Percentiles rank a stretch among this genome's conserved stretches.
These are phyloP conservation scores for Chrysosporium queenslandicum DNA, from an alignment of 2,329 filamentous ascomycete genomes.

Conservation along the genomic window DNA sequence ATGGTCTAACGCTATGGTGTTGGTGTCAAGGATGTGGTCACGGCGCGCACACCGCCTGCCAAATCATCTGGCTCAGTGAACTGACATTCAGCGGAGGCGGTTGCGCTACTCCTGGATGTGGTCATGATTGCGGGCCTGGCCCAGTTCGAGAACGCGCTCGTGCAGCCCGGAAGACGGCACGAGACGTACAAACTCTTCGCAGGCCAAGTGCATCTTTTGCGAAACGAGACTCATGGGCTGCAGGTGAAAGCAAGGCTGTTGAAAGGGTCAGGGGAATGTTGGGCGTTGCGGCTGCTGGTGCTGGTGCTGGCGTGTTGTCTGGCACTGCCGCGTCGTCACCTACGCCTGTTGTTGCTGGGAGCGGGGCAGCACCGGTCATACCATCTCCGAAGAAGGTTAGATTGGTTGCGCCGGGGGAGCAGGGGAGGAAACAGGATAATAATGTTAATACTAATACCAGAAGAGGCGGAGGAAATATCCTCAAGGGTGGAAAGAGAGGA, in stretches of 20 bases:
- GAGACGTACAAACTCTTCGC: slow-evolving; percentile 25
- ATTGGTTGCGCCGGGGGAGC: slow-evolving; percentile 37
- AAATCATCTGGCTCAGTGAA: slow-evolving; percentile 47
- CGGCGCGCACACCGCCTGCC: slow-evolving; percentile 49
- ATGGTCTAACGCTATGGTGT: slow-evolving; percentile 40
- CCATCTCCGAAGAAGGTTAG: slow-evolving; percentile 39
- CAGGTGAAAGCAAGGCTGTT: slow-evolving; percentile 38
- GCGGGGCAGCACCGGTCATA: slow-evolving; percentile 27
- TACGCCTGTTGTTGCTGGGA: slow-evolving; percentile 19
- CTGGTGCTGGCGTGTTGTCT: too few species aligned
- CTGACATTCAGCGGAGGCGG: slow-evolving; percentile 42
- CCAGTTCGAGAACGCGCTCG: slow-evolving; percentile 36
- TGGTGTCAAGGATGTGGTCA: slow-evolving; percentile 54
- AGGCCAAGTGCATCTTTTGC: slow-evolving; percentile 30
- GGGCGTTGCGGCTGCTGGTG: slow-evolving; percentile 23
- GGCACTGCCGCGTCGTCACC: slow-evolving; percentile 13
- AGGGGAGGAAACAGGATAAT: slow-evolving; percentile 16
- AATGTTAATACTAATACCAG: neutral
- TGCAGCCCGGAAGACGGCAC: slow-evolving; percentile 25
- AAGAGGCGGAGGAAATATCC: slow-evolving; percentile 2
- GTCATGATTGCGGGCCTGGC: slow-evolving; percentile 50
- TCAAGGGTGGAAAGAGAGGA: neutral
- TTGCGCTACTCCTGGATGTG: slow-evolving; percentile 50
- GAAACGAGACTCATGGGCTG: slow-evolving; percentile 38
- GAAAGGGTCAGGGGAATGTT: slow-evolving; percentile 39